Evolutionary conservation across 1,284 basidiomycete genomes (phyloP), one percentile per base, ranked within the genome.

Genomic region (Apiotrichum veenhuisii): DNA sequence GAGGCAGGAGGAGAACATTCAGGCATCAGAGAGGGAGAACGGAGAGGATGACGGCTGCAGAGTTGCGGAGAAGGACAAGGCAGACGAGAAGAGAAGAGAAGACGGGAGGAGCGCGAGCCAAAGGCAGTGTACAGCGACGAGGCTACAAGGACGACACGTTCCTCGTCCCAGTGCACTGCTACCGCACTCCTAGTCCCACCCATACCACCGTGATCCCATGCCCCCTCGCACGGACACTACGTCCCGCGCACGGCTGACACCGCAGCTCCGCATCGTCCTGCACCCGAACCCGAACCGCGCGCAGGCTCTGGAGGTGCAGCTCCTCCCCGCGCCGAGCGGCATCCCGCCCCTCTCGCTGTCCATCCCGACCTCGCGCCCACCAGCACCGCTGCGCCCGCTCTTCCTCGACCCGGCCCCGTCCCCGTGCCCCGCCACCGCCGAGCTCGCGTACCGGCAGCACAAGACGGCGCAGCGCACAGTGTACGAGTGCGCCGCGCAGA

Each of bases 391-490:
- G 11, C 62, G 73, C 15, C 60, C 57, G 3, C 34, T 75, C 11
- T 46, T 68, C 11, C 58, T 74, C 22, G 71, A 73, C 57, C 62
- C 64, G 1, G 61, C 54, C 8, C 36, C 56, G 1, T 17, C 53
- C 3, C 47, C 36, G n/a, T n/a, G n/a, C 1, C n/a, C 7, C 1
- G 58, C 65, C 20, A 22, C 34, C 10, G 26, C 15, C 11, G 45
- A 45, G 14, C 26, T 20, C 18, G 58, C 63, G 52, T 57, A 55
- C 36, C 52, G 73, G 22, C 42, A 70, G 44, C 65, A 68, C 65
- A 76, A 76, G 54, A 76, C 73, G 4, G 61, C 58, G 12, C 37
- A 65, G 22, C 61, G 75, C 9, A 42, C 44, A 5, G 61, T 73
- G 20, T 77, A 77, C 61, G 68, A 70, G 37, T 51, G 42, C 4